Base-by-base conservation (phyloP, 73 alveolate species). In the Symbiodinium pilosum region DNA sequence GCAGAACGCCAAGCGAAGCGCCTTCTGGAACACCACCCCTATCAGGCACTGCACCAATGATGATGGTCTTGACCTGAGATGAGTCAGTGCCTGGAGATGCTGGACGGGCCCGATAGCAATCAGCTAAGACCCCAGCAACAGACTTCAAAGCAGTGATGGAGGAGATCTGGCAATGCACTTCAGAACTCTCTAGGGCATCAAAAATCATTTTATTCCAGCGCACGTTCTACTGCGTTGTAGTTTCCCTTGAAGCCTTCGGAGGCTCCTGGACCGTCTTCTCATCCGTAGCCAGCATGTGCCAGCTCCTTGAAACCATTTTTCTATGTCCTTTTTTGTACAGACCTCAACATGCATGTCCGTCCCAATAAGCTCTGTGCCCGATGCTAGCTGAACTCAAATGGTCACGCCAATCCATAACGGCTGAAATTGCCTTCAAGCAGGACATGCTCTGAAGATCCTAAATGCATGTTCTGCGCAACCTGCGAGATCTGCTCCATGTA, bases 1-100 rank as follows among this genome's bases (percentile, higher is more conserved):
- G 59, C 59, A 47, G 59, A 47, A 47, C 14, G 59, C 21, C 14
- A 6, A 9, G 59, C 59, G 81, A 28, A n/a, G 5, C 38, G 73
- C 97, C 98, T 81, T 93, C 98, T 18, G 98, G 98, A 36, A 93
- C 98, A 12, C 98, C 98, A 77, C 98, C 98, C 39, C 98, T 84
- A 40, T 93, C 98, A 34, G 98, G 98, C 39, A 93, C 98, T 7
- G 98, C 98, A 38, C 93, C 93, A n/a, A 93, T 93, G 68, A 93
- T 93, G 71, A 93, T 81, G 41, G 93, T 93, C 47, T 93, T 93
- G 69, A 93, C 98, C 97, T 91, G 39, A 18, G n/a, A n/a, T n/a
- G n/a, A n/a, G n/a, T n/a, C n/a, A n/a, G 81, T 24, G 77, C 12
- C 86, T n/a, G 54, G 36, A n/a, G n/a, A n/a, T n/a, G n/a, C n/a